Conservation (phyloP, 75 land plant genomes). For the Cryptomeria japonica region DNA sequence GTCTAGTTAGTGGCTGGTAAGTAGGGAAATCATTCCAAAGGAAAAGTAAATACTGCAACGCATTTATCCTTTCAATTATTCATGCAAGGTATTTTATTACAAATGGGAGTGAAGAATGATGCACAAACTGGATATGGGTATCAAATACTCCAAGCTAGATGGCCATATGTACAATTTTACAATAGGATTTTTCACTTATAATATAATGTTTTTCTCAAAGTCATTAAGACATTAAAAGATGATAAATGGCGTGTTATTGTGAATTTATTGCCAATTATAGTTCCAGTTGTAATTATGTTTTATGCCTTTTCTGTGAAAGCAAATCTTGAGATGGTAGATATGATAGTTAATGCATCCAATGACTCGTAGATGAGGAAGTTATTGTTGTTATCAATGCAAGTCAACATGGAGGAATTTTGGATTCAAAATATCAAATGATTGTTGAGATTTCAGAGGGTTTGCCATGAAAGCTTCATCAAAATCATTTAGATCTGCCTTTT, state of each 20-base stretch:
- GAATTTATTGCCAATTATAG: not conserved
- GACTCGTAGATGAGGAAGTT: too few species aligned
- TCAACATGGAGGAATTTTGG: slow-evolving; percentile 29
- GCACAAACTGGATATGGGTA: slow-evolving; percentile 64
- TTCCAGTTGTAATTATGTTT: slow-evolving; percentile 63
- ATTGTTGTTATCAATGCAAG: not conserved
- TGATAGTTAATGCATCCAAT: slow-evolving; percentile 43
- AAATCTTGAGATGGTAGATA: slow-evolving; percentile 42
- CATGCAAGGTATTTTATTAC: too few species aligned
- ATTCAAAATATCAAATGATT: too few species aligned
- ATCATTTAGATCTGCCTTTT: too few species aligned
- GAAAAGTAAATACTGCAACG: too few species aligned
- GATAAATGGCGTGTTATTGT: slow-evolving; percentile 26
- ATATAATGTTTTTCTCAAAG: slow-evolving; percentile 42
- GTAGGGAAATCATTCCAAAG: too few species aligned
- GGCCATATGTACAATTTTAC: slow-evolving; percentile 36
- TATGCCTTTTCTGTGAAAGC: slow-evolving; percentile 70
- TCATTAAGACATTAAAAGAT: slow-evolving; percentile 30
- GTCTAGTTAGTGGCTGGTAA: too few species aligned
- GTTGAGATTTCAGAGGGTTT: too few species aligned
- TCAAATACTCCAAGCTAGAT: slow-evolving; percentile 39
- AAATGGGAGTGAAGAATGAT: slow-evolving; percentile 28
- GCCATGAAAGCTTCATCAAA: too few species aligned
- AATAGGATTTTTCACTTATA: slow-evolving; percentile 14
- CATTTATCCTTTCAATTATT: too few species aligned